A percentile compares a stretch with the other conserved stretches of the same genome.
Evolutionary conservation across 2,329 filamentous ascomycete species (phyloP).

Genomic region (Cladosporium sphaerospermum): DNA sequence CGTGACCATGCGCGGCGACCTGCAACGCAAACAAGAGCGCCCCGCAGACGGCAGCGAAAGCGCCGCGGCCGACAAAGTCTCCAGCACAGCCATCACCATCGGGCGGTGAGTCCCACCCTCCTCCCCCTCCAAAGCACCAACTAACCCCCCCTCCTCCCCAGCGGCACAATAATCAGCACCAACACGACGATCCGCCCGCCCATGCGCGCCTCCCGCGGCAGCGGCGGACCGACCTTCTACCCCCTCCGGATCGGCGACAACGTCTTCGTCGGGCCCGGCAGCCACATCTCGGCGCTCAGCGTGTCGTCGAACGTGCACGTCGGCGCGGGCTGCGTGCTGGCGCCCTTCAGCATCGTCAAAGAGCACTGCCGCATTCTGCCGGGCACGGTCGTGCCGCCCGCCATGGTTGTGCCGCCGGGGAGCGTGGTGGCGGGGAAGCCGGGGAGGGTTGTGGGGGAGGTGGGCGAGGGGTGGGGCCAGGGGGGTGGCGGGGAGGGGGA

Average conservation of each 20-base stretch:
- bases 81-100: slow-evolving; percentile 65
- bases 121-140: neutral
- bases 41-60: slow-evolving; percentile 26
- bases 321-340: slow-evolving; percentile 68
- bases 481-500: slow-evolving; percentile 37
- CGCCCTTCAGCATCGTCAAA: slow-evolving; percentile 85
- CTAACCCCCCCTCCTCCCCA: slow-evolving; percentile 22
- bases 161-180: slow-evolving; percentile 82
- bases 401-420: slow-evolving; percentile 90
- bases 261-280: slow-evolving; percentile 68
- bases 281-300: slow-evolving; percentile 74
- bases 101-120: slow-evolving; percentile 42
- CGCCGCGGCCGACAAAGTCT: slow-evolving; percentile 14
- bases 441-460: slow-evolving; percentile 72
- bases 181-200: slow-evolving; percentile 77
- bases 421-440: slow-evolving; percentile 82
- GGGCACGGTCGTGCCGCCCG: slow-evolving; percentile 72
- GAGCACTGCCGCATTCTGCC: slow-evolving; percentile 87
- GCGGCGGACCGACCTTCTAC: slow-evolving; percentile 72
- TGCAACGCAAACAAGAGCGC: slow-evolving; percentile 46
- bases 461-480: slow-evolving; percentile 59
- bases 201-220: slow-evolving; percentile 59
- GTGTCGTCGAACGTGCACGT: slow-evolving; percentile 84
- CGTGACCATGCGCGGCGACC: slow-evolving; percentile 87
- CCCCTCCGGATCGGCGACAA: slow-evolving; percentile 91